Evolutionary conservation across 768 basidiomycete genomes (phyloP).

Genomic region (Tricholoma sp.): DNA sequence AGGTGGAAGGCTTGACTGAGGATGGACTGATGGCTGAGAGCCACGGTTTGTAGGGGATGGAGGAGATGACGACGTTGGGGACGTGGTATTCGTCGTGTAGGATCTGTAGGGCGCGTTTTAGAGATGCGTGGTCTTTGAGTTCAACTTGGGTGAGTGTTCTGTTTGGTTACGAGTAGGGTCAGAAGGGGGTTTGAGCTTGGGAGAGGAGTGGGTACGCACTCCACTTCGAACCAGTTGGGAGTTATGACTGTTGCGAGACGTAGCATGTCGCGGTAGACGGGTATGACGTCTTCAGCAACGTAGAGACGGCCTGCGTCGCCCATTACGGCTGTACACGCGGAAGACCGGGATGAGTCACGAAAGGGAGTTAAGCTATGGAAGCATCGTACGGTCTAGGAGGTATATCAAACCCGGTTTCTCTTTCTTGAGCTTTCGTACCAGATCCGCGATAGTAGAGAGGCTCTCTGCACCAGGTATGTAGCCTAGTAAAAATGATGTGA

Average conservation of each 20-base stretch:
- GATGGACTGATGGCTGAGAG: constrained; percentile 51
- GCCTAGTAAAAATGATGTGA: constrained; percentile 37
- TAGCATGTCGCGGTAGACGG: constrained; percentile 77
- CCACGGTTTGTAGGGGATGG: constrained; percentile 67
- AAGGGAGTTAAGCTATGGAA: not conserved
- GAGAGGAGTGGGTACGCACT: constrained; percentile 47
- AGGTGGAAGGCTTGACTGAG: constrained; percentile 33
- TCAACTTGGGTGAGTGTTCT: constrained; percentile 74
- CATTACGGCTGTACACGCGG: constrained; percentile 65
- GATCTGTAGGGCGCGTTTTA: constrained; percentile 61
- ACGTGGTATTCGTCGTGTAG: constrained; percentile 76
- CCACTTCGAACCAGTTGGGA: constrained; percentile 97
- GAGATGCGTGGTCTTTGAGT: constrained; percentile 60
- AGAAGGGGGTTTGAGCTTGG: constrained; percentile 12
- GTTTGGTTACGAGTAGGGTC: constrained; percentile 15
- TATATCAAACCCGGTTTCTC: constrained; percentile 66
- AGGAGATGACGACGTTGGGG: constrained; percentile 88
- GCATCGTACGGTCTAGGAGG: constrained; percentile 79
- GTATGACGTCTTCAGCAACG: constrained; percentile 81
- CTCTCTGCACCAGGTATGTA: constrained; percentile 87
- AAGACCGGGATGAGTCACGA: not conserved
- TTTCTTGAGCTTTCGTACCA: constrained; percentile 57
- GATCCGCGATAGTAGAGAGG: constrained; percentile 56
- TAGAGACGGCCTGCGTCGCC: constrained; percentile 90
- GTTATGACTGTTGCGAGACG: constrained; percentile 90